A percentile compares a stretch with the other conserved stretches of the same genome.
These are phyloP conservation scores for Endocladia muricata DNA, from an alignment of 31 red algal species.

Conservation along the genomic window DNA sequence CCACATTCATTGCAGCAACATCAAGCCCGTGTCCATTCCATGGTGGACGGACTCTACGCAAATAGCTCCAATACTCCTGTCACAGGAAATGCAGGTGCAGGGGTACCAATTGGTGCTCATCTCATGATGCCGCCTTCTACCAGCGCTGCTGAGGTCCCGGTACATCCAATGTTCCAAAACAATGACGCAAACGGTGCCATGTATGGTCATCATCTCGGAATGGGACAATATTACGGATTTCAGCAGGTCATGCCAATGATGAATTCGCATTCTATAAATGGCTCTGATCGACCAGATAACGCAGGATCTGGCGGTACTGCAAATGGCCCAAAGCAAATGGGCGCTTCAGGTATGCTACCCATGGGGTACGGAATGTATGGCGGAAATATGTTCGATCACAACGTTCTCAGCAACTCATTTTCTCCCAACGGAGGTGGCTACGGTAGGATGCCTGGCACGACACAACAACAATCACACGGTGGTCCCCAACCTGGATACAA, in stretches of 20 bases:
- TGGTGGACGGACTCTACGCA: constrained; percentile 20
- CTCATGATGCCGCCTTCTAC: constrained; percentile 30
- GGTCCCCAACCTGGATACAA: constrained; percentile 14
- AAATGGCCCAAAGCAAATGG: constrained; percentile 5
- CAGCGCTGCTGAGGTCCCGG: not conserved
- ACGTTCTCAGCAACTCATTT: constrained; percentile 11
- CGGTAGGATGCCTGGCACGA: not conserved
- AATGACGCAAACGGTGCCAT: constrained; percentile 7
- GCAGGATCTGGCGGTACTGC: not conserved
- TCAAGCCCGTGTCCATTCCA: not conserved
- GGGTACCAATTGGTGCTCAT: constrained; percentile 19
- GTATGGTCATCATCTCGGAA: constrained; percentile 15
- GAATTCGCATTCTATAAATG: constrained; percentile 18
- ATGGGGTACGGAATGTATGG: constrained; percentile 51
- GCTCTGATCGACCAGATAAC: constrained; percentile 17
- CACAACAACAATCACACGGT: constrained; percentile 13
- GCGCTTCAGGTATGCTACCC: constrained; percentile 31
- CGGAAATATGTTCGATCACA: constrained; percentile 20
- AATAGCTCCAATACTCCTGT: no score
- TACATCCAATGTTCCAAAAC: not conserved
- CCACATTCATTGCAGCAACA: not conserved
- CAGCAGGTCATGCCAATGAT: constrained; percentile 52
- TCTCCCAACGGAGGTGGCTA: not conserved
- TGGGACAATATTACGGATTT: constrained; percentile 44
- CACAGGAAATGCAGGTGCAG: no score